Base-by-base conservation (phyloP, 331 rosid genomes). In the Rosa hybrid region DNA sequence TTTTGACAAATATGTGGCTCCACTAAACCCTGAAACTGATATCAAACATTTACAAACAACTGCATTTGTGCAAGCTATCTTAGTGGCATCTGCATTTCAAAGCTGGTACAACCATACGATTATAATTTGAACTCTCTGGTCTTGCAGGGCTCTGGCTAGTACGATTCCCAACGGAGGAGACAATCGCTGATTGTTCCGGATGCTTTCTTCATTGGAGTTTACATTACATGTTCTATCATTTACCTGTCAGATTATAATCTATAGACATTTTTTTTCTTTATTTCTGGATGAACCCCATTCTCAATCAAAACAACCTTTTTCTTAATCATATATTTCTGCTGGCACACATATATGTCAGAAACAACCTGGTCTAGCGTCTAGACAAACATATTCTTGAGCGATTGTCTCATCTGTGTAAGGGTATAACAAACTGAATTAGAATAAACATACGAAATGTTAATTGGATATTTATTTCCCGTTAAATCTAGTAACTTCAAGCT, bases 121-220 rank as follows among this genome's bases (percentile, higher is more conserved):
- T 21, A 8, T 75, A 63, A 76, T 71, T 18, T 44, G 8, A 13
- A 30, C 1, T 71, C 51, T 68, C 25, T 72, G 79, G 45, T 73
- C 46, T 72, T 75, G 84, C 93, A 94, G 98, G 94, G 88, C 92
- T 84, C 75, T 71, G 51, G 83, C 89, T 62, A 39, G 79, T 39
- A 68, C 71, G 48, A 76, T 83, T 48, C 82, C 73, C 68, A 87
- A 86, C 51, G 90, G 94, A 87, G 84, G 86, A 79, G 89, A 88
- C 76, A 81, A 84, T 86, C 92, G 74, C 67, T 90, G 89, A 94
- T 85, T 62, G 75, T 76, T 72, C 1, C 38, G 46, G 88, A 75
- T 76, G 76, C 82, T 78, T 79, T 76, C 78, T 2, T 54, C 21
- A 12, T 59, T 41, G 50, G 87, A 77, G 48, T 60, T 77, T 56